Conservation (phyloP, 495 filamentous ascomycete genomes). For the Parmelia sp. region DNA sequence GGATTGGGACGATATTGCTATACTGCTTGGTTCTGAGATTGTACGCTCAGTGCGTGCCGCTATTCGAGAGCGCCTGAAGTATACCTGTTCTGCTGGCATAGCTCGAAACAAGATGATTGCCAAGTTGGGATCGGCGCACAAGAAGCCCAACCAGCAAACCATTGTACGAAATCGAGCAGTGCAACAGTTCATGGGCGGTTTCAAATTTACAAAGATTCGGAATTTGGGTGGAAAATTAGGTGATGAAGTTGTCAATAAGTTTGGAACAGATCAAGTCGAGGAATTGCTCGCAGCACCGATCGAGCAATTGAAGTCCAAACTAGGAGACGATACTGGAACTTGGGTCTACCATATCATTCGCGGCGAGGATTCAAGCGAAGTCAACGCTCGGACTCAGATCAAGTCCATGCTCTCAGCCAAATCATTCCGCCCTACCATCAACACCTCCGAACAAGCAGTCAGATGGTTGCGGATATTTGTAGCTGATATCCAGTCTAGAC, state of each 20-base stretch:
- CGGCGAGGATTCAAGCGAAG: conserved; percentile 79
- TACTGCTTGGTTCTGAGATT: conserved; percentile 81
- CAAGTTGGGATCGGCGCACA: conserved; percentile 82
- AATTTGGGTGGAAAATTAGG: conserved; percentile 96
- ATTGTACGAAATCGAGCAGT: conserved; percentile 79
- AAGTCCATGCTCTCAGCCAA: conserved; percentile 99
- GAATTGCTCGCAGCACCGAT: conserved; percentile 67
- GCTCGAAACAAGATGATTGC: conserved; percentile 91
- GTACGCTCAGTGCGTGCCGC: conserved; percentile 64
- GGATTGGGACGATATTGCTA: conserved; percentile 94
- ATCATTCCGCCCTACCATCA: conserved; percentile 83
- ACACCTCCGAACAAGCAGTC: conserved; percentile 67
- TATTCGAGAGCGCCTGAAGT: conserved; percentile 62
- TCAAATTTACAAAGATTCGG: conserved; percentile 94
- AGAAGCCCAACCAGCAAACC: conserved; percentile 91
- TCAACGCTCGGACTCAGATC: conserved; percentile 86
- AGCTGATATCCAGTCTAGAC: conserved; percentile 82
- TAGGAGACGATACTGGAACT: conserved; percentile 79
- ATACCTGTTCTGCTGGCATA: conserved; percentile 87
- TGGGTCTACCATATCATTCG: conserved; percentile 87
- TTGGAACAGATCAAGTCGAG: conserved; percentile 72
- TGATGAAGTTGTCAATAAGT: conserved; percentile 68
- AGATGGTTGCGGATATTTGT: conserved; percentile 90
- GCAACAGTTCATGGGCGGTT: conserved; percentile 69
- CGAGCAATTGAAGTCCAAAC: conserved; percentile 68